Percentiles rank a stretch among this genome's conserved stretches.
Evolutionary conservation across 441 rosid genomes (phyloP).

Genomic region (Erodium trifolium): DNA sequence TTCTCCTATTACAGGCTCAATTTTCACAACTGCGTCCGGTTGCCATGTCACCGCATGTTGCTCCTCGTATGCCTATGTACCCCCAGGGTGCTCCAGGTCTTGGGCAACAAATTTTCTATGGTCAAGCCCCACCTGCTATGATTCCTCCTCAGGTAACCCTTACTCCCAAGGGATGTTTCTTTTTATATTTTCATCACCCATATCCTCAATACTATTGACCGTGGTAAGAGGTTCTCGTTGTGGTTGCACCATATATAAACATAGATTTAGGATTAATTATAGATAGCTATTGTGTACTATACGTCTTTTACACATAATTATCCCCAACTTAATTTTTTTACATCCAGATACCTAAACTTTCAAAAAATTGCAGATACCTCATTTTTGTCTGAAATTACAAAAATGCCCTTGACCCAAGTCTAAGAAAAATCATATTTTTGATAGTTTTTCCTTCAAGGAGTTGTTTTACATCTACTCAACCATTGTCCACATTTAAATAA

Average conservation of each 20-base stretch:
- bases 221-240: too few species aligned
- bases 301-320: too few species aligned
- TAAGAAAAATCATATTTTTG: too few species aligned
- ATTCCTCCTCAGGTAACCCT: conserved; percentile 52
- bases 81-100: conserved; percentile 65
- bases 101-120: conserved; percentile 71
- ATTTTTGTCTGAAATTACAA: too few species aligned
- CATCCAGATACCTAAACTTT: too few species aligned
- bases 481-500: too few species aligned
- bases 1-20: conserved; percentile 44
- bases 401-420: too few species aligned
- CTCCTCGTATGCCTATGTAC: conserved; percentile 66
- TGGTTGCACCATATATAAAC: not conserved
- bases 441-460: too few species aligned
- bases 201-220: not conserved
- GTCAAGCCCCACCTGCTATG: conserved; percentile 67
- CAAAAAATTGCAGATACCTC: too few species aligned
- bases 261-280: not conserved
- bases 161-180: not conserved
- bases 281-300: too few species aligned
- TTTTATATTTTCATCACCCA: not conserved
- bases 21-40: conserved; percentile 68
- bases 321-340: too few species aligned
- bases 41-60: conserved; percentile 51
- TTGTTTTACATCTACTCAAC: too few species aligned